These are phyloP conservation scores for Gryganskiella cystojenkinii DNA, from an alignment of 192 early-diverging fungal genomes.

Conservation along the genomic window DNA sequence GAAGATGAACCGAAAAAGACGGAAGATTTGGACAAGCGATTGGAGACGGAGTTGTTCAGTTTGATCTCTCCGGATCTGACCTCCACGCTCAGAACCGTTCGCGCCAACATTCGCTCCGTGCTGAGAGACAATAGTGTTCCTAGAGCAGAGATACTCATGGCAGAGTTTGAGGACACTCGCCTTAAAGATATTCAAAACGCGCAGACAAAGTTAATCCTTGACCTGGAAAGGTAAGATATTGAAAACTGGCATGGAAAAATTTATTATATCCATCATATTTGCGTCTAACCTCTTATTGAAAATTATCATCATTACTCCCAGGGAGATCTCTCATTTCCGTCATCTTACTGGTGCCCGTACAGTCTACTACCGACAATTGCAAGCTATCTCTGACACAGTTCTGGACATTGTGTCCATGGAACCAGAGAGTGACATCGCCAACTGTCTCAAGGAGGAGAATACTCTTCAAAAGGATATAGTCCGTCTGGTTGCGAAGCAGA, in stretches of 20 bases:
- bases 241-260: no score
- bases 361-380: constrained; percentile 54
- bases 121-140: constrained; percentile 5
- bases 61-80: constrained; percentile 9
- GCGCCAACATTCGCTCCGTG: constrained; percentile 10
- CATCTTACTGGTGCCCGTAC: constrained; percentile 40
- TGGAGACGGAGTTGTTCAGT: constrained; percentile 32
- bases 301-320: no score
- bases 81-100: constrained; percentile 23
- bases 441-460: constrained; percentile 25
- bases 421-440: constrained; percentile 18
- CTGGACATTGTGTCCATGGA: constrained; percentile 23
- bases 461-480: constrained; percentile 12
- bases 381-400: constrained; percentile 56
- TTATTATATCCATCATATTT: no score
- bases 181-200: constrained; percentile 22
- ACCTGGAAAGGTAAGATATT: constrained; percentile 22
- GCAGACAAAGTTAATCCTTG: constrained; percentile 16
- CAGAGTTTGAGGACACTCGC: constrained; percentile 24
- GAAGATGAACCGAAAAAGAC: neutral
- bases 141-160: constrained; percentile 12
- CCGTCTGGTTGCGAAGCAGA: constrained; percentile 18
- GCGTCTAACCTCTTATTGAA: no score
- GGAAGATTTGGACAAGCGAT: constrained; percentile 16
- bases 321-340: constrained; percentile 23